A percentile compares a stretch with the other conserved stretches of the same genome.
These are phyloP conservation scores for Pichia eremophila DNA, from an alignment of 805 yeast genomes.

Conservation along the genomic window DNA sequence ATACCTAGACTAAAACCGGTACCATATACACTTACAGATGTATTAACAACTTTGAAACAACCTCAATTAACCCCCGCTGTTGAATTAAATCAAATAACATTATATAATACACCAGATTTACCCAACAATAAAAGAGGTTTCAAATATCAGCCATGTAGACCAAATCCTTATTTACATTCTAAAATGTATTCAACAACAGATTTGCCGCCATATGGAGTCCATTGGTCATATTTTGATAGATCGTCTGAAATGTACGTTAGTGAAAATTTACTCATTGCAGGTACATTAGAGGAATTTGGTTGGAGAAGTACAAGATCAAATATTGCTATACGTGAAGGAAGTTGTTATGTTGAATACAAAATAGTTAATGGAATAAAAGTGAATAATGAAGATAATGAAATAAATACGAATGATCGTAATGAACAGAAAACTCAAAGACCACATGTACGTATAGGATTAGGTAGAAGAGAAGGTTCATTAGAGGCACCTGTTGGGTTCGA, in stretches of 20 bases:
- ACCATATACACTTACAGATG: conserved; percentile 25
- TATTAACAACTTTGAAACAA: conserved; percentile 13
- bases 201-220: conserved; percentile 50
- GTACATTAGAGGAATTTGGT: conserved; percentile 46
- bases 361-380: conserved; percentile 28
- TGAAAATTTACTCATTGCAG: conserved; percentile 33
- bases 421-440: neutral
- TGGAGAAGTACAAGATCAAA: conserved; percentile 76
- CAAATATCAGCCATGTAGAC: conserved; percentile 70
- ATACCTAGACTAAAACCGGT: conserved; percentile 27
- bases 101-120: conserved; percentile 56
- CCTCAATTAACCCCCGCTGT: conserved; percentile 15
- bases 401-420: neutral
- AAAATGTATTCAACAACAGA: conserved; percentile 66
- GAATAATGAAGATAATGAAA: conserved; percentile 3
- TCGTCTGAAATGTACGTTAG: conserved; percentile 45
- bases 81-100: conserved; percentile 10
- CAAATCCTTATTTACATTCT: conserved; percentile 49
- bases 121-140: conserved; percentile 77
- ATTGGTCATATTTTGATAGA: conserved; percentile 61
- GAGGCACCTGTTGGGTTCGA: conserved; percentile 97
- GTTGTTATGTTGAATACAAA: conserved; percentile 69
- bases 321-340: conserved; percentile 69
- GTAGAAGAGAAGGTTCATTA: conserved; percentile 75
- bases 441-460: conserved; percentile 73